phyloP scores from a whole-genome alignment of 768 basidiomycete species.

The Suillus subaureus region DNA sequence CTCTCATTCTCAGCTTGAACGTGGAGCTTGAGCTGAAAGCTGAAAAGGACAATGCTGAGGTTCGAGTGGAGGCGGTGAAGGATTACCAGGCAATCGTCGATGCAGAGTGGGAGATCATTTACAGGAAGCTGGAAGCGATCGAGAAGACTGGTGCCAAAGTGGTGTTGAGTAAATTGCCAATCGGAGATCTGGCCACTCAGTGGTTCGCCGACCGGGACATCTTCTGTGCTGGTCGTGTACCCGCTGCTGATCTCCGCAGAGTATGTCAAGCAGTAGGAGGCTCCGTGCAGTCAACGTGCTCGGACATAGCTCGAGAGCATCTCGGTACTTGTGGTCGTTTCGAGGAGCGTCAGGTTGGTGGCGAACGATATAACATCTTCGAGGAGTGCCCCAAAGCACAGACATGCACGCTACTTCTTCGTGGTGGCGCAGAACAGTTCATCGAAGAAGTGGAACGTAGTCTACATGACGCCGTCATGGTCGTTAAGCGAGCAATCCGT shows the following conservation, averaged over 20 bases:
- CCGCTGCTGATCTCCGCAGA: slow-evolving; percentile 85
- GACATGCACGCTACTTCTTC: slow-evolving; percentile 77
- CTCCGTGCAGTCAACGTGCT: slow-evolving; percentile 91
- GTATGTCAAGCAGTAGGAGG: slow-evolving; percentile 97
- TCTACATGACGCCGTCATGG: slow-evolving; percentile 99
- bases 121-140: slow-evolving; percentile 94
- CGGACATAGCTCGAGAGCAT: slow-evolving; percentile 87
- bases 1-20: slow-evolving; percentile 91
- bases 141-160: slow-evolving; percentile 96
- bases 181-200: slow-evolving; percentile 97
- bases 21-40: slow-evolving; percentile 99
- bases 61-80: slow-evolving; percentile 93
- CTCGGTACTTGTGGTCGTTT: slow-evolving; percentile 92
- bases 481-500: slow-evolving; percentile 96
- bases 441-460: slow-evolving; percentile 98
- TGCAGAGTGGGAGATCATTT: slow-evolving; percentile 99
- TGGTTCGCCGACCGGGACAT: slow-evolving; percentile 99
- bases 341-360: slow-evolving; percentile 83
- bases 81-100: slow-evolving; percentile 99
- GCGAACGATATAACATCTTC: too few relatives aligned
- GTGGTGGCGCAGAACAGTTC: slow-evolving; percentile 98
- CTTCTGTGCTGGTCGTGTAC: slow-evolving; percentile 97
- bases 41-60: slow-evolving; percentile 99
- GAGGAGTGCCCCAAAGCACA: too few relatives aligned
- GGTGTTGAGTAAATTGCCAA: slow-evolving; percentile 96